phyloP scores from a whole-genome alignment of 2,329 filamentous ascomycete genomes.

The Beauveria scarabaeidicola region DNA sequence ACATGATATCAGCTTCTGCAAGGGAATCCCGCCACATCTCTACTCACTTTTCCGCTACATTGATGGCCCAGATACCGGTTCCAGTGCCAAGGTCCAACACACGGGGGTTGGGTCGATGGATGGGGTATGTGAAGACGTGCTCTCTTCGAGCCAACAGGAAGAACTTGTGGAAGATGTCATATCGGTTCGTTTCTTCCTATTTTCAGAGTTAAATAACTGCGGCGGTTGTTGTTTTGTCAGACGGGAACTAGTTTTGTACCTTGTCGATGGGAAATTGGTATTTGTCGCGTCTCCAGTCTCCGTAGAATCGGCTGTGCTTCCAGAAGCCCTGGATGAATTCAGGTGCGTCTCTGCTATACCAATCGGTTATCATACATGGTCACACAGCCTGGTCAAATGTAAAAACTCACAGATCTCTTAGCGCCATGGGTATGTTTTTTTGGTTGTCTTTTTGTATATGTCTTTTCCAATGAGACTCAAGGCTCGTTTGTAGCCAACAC shows the following conservation, averaged over 20 bases:
- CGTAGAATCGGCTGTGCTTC: constrained; percentile 64
- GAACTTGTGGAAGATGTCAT: constrained; percentile 76
- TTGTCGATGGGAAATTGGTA: constrained; percentile 75
- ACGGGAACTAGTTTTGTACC: constrained; percentile 32
- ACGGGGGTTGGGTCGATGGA: constrained; percentile 12
- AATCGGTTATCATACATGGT: constrained; percentile 16
- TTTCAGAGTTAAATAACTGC: not conserved
- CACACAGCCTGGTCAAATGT: not conserved
- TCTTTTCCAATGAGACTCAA: not conserved
- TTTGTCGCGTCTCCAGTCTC: constrained; percentile 57
- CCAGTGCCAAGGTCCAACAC: constrained; percentile 69
- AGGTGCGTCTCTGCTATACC: not conserved
- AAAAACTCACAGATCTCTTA: not conserved
- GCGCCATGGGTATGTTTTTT: not conserved
- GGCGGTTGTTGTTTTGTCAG: not conserved
- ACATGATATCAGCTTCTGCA: constrained; percentile 1
- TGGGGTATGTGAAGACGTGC: constrained; percentile 17
- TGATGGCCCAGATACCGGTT: constrained; percentile 85
- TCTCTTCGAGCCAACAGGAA: constrained; percentile 56
- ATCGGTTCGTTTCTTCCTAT: constrained; percentile 63
- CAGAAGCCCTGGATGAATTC: constrained; percentile 21
- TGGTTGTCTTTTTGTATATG: no score
- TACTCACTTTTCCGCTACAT: constrained; percentile 63
- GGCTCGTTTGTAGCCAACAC: not conserved
- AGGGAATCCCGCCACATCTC: not conserved